Evolutionary conservation across 306 rosid species (phyloP).

Genomic region (Trifolium fragiferum): DNA sequence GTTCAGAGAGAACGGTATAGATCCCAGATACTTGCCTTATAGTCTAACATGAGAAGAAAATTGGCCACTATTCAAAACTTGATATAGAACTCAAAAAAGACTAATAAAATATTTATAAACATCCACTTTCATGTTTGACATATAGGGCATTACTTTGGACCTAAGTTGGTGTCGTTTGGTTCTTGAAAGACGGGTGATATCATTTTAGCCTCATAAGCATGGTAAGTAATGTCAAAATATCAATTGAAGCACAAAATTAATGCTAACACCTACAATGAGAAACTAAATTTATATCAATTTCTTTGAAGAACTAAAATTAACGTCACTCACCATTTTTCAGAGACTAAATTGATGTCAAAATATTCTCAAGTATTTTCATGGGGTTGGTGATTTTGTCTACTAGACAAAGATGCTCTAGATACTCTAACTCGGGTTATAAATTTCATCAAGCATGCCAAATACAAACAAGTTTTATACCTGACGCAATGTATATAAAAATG

Average conservation of each 20-base stretch:
- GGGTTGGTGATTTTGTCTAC: not conserved
- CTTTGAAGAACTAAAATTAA: not conserved
- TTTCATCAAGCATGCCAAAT: constrained; percentile 17
- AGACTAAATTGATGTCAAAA: not conserved
- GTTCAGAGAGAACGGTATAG: constrained; percentile 58
- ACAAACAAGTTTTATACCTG: constrained; percentile 54
- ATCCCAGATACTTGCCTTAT: constrained; percentile 59
- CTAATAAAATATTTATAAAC: not conserved
- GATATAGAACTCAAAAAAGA: not conserved
- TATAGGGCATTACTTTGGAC: not conserved
- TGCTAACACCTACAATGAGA: constrained; percentile 16
- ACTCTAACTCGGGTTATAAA: not conserved
- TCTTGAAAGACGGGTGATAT: constrained; percentile 13
- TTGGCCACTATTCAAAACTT: constrained; percentile 37
- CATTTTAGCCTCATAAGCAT: not conserved
- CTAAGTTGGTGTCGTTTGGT: not conserved
- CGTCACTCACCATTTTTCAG: not conserved
- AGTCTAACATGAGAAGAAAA: constrained; percentile 50
- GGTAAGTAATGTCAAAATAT: constrained; percentile 19
- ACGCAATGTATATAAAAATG: constrained; percentile 55
- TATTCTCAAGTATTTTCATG: constrained; percentile 2
- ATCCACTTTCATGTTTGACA: constrained; percentile 2
- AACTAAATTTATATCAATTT: constrained; percentile 4
- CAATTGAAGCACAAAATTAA: constrained; percentile 1
- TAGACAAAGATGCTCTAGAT: constrained; percentile 13